phyloP scores from a whole-genome alignment of 495 filamentous ascomycete genomes.

The Penicillium crystallinum region DNA sequence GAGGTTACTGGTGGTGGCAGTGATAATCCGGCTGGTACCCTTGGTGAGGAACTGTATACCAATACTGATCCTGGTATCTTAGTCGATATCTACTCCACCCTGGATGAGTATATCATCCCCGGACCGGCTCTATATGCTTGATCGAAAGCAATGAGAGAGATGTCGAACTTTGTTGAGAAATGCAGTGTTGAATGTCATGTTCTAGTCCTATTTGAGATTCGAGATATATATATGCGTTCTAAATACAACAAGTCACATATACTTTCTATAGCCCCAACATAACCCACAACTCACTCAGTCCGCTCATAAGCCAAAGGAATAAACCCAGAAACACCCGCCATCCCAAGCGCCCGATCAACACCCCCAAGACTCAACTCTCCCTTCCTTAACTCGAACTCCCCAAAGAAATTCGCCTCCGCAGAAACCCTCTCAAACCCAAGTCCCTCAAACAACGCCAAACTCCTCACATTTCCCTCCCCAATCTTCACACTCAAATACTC shows the following conservation, averaged over 20 bases:
- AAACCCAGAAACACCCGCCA: slow-evolving; percentile 36
- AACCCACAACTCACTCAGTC: slow-evolving; percentile 8
- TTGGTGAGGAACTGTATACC: slow-evolving; percentile 55
- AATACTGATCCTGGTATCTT: slow-evolving; percentile 55
- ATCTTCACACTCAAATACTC: slow-evolving; percentile 57
- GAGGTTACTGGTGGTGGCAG: slow-evolving; percentile 58
- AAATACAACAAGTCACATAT: neutral
- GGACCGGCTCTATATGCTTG: slow-evolving; percentile 40
- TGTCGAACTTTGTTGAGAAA: neutral
- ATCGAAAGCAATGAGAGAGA: neutral
- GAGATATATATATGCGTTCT: neutral
- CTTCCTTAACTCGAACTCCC: slow-evolving; percentile 55
- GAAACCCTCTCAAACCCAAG: slow-evolving; percentile 48
- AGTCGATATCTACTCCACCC: slow-evolving; percentile 52
- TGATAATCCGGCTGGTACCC: slow-evolving; percentile 47
- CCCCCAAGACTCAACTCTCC: slow-evolving; percentile 23
- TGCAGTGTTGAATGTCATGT: neutral
- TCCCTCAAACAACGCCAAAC: slow-evolving; percentile 56
- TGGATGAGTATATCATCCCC: slow-evolving; percentile 46
- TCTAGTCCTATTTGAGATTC: neutral
- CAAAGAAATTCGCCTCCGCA: slow-evolving; percentile 58
- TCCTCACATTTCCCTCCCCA: slow-evolving; percentile 47
- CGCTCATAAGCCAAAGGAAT: slow-evolving; percentile 35
- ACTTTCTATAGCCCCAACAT: neutral
- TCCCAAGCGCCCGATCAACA: slow-evolving; percentile 20